These are phyloP conservation scores for Phytophthora pluvialis DNA, from an alignment of 352 stramenopile genomes.

Conservation along the genomic window DNA sequence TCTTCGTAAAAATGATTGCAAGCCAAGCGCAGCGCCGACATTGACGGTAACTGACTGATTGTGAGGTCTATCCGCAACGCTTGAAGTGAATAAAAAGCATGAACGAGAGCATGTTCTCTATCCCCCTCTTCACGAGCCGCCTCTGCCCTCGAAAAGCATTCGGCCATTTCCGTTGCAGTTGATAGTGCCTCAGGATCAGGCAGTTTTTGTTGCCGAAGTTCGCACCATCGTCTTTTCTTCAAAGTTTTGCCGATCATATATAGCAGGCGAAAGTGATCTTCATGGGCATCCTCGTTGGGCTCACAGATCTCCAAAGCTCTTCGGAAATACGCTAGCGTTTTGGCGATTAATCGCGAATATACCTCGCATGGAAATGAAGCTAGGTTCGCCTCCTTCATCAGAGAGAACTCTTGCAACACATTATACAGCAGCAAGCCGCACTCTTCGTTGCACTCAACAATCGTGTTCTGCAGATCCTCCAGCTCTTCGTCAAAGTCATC, in stretches of 20 bases:
- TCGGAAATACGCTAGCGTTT: constrained; percentile 49
- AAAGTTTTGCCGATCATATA: constrained; percentile 83
- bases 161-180: constrained; percentile 44
- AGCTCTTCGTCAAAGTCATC: constrained; percentile 35
- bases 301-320: constrained; percentile 45
- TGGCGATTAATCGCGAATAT: constrained; percentile 40
- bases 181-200: constrained; percentile 21
- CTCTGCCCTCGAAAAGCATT: constrained; percentile 65
- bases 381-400: constrained; percentile 47
- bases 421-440: constrained; percentile 78
- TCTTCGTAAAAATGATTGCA: constrained; percentile 71
- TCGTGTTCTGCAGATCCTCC: constrained; percentile 37
- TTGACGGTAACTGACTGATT: constrained; percentile 30
- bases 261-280: constrained; percentile 66
- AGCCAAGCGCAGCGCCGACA: constrained; percentile 44
- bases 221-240: constrained; percentile 59
- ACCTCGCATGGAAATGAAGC: constrained; percentile 32
- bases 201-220: constrained; percentile 19
- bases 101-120: constrained; percentile 74
- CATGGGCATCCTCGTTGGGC: constrained; percentile 42
- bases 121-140: constrained; percentile 61
- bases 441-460: constrained; percentile 77
- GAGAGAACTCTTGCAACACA: constrained; percentile 66
- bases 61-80: constrained; percentile 66
- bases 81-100: constrained; percentile 82